Evolutionary conservation across 805 yeast species (phyloP).

Genomic region (Kockiozyma suomiensis): DNA sequence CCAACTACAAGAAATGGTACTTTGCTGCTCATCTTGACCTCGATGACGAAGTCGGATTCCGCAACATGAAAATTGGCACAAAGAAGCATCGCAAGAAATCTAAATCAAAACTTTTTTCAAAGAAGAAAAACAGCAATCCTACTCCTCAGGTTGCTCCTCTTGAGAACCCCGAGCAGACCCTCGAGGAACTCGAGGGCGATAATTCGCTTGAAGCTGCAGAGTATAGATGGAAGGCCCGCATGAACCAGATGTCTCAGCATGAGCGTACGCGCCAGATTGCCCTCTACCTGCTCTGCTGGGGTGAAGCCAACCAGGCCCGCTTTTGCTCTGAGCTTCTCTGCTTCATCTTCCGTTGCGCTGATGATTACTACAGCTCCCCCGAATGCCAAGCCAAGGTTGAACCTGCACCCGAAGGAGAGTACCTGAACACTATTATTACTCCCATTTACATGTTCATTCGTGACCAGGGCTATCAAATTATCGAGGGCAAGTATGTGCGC

Average conservation of each 20-base stretch:
- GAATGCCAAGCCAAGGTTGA: constrained; percentile 75
- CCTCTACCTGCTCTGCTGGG: constrained; percentile 68
- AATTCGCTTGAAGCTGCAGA: constrained; percentile 75
- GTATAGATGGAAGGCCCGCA: constrained; percentile 71
- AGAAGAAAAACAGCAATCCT: constrained; percentile 51
- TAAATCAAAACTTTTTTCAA: constrained; percentile 38
- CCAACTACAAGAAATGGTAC: constrained; percentile 91
- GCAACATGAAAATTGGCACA: constrained; percentile 58
- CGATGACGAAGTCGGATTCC: constrained; percentile 67
- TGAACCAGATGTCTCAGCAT: constrained; percentile 55
- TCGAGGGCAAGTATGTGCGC: constrained; percentile 59
- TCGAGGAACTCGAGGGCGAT: constrained; percentile 69
- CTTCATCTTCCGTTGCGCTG: constrained; percentile 93
- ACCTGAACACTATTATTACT: constrained; percentile 85
- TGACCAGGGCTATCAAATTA: constrained; percentile 64
- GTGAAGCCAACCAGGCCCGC: constrained; percentile 84
- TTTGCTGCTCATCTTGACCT: constrained; percentile 80
- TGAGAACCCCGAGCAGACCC: constrained; percentile 60
- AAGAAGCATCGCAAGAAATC: constrained; percentile 54
- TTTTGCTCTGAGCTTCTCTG: constrained; percentile 88
- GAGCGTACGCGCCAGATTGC: constrained; percentile 70
- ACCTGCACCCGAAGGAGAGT: constrained; percentile 64
- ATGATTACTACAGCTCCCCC: constrained; percentile 85
- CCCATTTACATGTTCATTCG: constrained; percentile 76
- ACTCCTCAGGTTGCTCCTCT: constrained; percentile 48